Conservation (phyloP, 345 rosid species). For the Cardiospermum halicacabum region DNA sequence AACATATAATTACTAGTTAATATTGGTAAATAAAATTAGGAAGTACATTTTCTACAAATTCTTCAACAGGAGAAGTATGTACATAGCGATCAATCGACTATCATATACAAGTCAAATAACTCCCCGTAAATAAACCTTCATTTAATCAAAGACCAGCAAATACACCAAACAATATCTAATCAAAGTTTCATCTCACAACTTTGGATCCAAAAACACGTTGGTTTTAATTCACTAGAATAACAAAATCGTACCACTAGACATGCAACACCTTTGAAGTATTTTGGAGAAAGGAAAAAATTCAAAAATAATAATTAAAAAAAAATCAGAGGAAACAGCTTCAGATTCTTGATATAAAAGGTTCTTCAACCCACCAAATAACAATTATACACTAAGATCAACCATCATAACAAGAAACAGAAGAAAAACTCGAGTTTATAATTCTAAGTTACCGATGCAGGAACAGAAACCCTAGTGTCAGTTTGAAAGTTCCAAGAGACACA, state of each 20-base stretch:
- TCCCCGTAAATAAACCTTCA: conserved; percentile 8
- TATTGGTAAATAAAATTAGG: not conserved
- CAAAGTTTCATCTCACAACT: not conserved
- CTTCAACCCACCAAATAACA: not conserved
- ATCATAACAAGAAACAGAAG: not conserved
- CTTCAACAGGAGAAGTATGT: not conserved
- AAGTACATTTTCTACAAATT: not conserved
- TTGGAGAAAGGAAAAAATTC: too few relatives aligned
- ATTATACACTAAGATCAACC: not conserved
- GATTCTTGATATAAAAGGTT: not conserved
- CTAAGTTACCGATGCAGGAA: not conserved
- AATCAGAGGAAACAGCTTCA: not conserved
- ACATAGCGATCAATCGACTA: not conserved
- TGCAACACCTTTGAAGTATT: too few relatives aligned
- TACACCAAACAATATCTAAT: not conserved
- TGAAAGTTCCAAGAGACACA: not conserved
- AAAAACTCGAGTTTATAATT: not conserved
- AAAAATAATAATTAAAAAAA: too few relatives aligned
- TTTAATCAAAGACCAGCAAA: not conserved
- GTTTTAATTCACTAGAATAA: too few relatives aligned
- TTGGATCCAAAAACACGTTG: too few relatives aligned
- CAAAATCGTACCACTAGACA: too few relatives aligned
- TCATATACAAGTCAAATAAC: not conserved
- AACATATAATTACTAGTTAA: not conserved
- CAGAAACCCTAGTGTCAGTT: not conserved